phyloP scores from a whole-genome alignment of 108 stramenopile genomes.

The Cyclotella atomus region DNA sequence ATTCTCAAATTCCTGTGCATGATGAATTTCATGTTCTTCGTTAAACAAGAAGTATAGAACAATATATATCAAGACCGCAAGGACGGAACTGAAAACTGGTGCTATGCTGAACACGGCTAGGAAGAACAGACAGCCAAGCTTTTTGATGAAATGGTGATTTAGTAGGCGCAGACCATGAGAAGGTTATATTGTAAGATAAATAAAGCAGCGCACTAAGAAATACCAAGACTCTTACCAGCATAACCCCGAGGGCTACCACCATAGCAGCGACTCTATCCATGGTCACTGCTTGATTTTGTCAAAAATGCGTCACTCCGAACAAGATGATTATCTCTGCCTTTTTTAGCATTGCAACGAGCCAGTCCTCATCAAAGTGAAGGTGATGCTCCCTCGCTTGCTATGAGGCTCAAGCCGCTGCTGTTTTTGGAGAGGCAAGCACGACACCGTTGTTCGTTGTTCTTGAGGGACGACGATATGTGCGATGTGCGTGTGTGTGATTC shows the following conservation, averaged over 20 bases:
- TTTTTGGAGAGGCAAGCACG: no score
- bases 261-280: constrained; percentile 90
- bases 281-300: no score
- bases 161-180: not conserved
- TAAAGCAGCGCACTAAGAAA: not conserved
- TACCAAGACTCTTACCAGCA: constrained; percentile 66
- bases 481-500: no score
- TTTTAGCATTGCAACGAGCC: no score
- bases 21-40: constrained; percentile 79
- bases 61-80: constrained; percentile 75
- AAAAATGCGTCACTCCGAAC: no score
- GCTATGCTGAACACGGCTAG: constrained; percentile 82
- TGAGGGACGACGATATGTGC: no score
- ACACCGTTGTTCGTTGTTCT: no score
- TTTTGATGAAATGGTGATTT: not conserved
- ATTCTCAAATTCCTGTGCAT: constrained; percentile 94
- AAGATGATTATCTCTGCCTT: no score
- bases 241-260: constrained; percentile 72
- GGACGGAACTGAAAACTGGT: constrained; percentile 79
- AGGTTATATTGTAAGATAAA: not conserved
- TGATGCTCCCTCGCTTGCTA: no score
- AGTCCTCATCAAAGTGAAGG: no score
- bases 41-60: constrained; percentile 85
- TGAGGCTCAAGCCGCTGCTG: no score
- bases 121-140: constrained; percentile 51